Evolutionary conservation across 805 yeast genomes (phyloP), one percentile per base, ranked within the genome.

Genomic region (Kuraishia ogatae): DNA sequence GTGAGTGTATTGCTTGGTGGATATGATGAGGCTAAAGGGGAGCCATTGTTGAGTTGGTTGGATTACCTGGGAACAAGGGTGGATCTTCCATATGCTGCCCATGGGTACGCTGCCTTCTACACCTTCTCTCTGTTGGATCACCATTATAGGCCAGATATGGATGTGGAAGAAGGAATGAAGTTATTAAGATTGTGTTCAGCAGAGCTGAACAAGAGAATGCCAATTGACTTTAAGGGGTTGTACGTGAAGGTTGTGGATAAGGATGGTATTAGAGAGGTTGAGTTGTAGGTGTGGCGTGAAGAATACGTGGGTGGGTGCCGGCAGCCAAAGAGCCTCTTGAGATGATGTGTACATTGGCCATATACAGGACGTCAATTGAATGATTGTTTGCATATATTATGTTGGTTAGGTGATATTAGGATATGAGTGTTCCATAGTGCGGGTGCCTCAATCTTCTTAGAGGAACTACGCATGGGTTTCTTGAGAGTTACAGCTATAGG

Each of bases 61-160:
- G 99, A 94, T 68, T 94, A 94, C 69, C 74, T 94, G 60, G 99
- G 99, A 7, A 89, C 99, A 2, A 83, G 85, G 61, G 96, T 85
- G 17, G 89, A 85, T 58, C 77, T 94, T 57, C 98, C 99, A 17
- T 94, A 94, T 67, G 97, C 96, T 19, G 98, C 98, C 1, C 99
- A 94, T 69, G 99, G 99, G 13, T 94, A 94, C 66, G 96, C 98
- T n/a, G 96, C 96, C 1, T 94, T 93, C 71, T 94, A 94, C 70
- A 84, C 96, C 35, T 80, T 90, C 70, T 88, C 98, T 1, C 74
- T 93, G 60, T 77, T 94, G 61, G 99, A 94, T 74, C 91, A 86
- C 62, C 97, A 91, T 71, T 91, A 92, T 72, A 80, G 85, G 67
- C 77, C 83, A 49, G 92, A 84, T 62, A 81, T 92, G 84, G 74